A percentile compares a stretch with the other conserved stretches of the same genome.
These are phyloP conservation scores for Ogataea parapolymorpha DNA, from an alignment of 805 yeast species.

Conservation along the genomic window DNA sequence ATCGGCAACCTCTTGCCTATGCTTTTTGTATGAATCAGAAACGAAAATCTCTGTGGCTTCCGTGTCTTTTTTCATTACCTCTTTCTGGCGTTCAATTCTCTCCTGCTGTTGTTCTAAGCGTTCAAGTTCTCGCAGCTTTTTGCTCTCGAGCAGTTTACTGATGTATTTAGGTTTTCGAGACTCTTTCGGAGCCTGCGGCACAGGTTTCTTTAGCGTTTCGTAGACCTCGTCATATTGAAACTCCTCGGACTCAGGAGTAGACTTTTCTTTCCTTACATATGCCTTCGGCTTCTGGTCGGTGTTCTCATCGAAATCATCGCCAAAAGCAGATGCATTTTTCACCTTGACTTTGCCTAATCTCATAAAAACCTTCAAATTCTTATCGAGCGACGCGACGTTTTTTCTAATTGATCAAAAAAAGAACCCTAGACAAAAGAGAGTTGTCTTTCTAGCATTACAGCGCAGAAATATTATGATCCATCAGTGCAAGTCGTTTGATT, in stretches of 20 bases:
- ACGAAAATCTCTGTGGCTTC: constrained; percentile 45
- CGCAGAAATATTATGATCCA: constrained; percentile 4
- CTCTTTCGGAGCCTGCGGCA: constrained; percentile 21
- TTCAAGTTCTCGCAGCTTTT: constrained; percentile 44
- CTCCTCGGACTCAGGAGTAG: constrained; percentile 1
- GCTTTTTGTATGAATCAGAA: constrained; percentile 43
- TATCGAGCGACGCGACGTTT: constrained; percentile 7
- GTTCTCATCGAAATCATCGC: constrained; percentile 1
- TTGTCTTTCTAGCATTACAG: constrained; percentile 1
- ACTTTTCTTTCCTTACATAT: not conserved
- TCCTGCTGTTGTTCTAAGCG: constrained; percentile 37
- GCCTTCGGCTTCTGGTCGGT: not conserved
- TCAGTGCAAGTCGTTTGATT: not conserved
- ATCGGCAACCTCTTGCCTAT: constrained; percentile 25
- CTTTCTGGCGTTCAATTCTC: constrained; percentile 36
- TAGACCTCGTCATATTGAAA: constrained; percentile 47
- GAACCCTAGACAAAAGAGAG: constrained; percentile 6
- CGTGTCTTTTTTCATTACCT: constrained; percentile 37
- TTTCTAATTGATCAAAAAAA: constrained; percentile 1
- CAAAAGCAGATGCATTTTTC: constrained; percentile 2
- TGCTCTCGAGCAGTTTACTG: constrained; percentile 41
- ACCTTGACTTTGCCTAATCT: constrained; percentile 7
- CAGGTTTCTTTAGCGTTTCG: constrained; percentile 37
- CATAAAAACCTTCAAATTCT: constrained; percentile 3
- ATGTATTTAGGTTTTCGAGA: constrained; percentile 35